Base-by-base conservation (phyloP, 345 rosid species). In the Stellera chamaejasme region DNA sequence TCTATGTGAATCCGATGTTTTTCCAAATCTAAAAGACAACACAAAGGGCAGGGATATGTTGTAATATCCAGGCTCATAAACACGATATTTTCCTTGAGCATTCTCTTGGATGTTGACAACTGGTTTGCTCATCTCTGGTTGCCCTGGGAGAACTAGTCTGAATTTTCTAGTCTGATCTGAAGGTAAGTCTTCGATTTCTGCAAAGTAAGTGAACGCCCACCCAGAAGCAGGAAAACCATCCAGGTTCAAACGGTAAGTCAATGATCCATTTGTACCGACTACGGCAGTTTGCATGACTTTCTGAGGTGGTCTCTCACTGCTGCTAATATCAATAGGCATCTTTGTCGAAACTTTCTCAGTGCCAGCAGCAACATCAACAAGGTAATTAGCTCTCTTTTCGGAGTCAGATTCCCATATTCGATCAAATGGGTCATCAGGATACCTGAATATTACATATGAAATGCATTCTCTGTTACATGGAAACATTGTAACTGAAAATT, bases 281-380 rank as follows among this genome's bases (percentile, higher is more conserved):
- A 94, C 99, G 63, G 99, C 99, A 32, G 97, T 90, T 79, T 90
- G 99, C 97, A 94, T 94, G 64, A 94, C 96, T 76, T 77, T 94
- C 73, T 80, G 61, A 59, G 99, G 99, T n/a, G 99, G 86, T 75
- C 50, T 71, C 43, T 80, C 84, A 32, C 62, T 49, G 32, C 27
- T 68, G 62, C 59, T 52, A 8, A 66, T 62, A 61, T 72, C 76
- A 1, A 94, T 83, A 1, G 96, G 78, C 72, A 55, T 53, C 55
- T 59, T 45, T 32, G 99, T 94, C 7, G 96, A 90, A 36, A 94
- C 79, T 58, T 70, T 72, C 71, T 46, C 53, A 15, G 99, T 94
- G 59, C 99, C 99, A 52, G 72, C 70, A 55, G 99, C 97, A 58
- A 94, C 97, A 77, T 94, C 97, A 13, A 94, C 99, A 43, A 90